phyloP scores from a whole-genome alignment of 257 asterid genomes.

The Petunia axillaris region DNA sequence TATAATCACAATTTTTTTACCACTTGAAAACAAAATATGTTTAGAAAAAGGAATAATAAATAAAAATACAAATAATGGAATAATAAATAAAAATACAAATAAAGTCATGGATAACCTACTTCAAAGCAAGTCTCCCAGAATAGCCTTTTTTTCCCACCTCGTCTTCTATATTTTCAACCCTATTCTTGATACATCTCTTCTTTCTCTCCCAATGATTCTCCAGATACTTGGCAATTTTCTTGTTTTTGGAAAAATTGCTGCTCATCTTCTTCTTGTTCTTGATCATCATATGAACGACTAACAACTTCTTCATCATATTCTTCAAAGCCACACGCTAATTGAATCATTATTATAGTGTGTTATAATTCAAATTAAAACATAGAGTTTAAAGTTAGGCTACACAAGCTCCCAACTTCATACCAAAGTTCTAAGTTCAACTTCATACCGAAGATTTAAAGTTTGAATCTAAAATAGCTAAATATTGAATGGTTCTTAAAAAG shows the following conservation, averaged over 20 bases:
- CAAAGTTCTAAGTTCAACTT: too few relatives aligned
- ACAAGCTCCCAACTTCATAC: too few relatives aligned
- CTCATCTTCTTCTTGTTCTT: background rate
- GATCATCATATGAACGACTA: conserved; percentile 14
- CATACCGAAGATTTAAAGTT: too few relatives aligned
- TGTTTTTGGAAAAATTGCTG: background rate
- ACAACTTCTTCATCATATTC: background rate
- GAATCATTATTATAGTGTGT: background rate
- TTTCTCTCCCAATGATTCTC: conserved; percentile 7
- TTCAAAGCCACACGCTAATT: background rate
- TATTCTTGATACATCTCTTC: conserved; percentile 22
- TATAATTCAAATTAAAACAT: too few relatives aligned
- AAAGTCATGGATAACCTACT: conserved; percentile 33
- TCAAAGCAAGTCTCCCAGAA: conserved; percentile 39
- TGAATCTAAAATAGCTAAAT: too few relatives aligned
- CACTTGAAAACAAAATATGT: too few relatives aligned
- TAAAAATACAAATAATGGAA: too few relatives aligned
- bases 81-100: background rate
- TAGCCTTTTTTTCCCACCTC: conserved; percentile 31
- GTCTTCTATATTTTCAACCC: background rate
- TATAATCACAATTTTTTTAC: too few relatives aligned
- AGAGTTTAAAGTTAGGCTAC: too few relatives aligned
- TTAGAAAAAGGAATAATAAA: background rate
- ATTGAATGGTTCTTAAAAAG: too few relatives aligned
- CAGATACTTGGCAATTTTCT: background rate